A percentile compares a stretch with the other conserved stretches of the same genome.
These are phyloP conservation scores for Termitomyces bulborhizus DNA, from an alignment of 768 basidiomycete genomes.

Conservation along the genomic window DNA sequence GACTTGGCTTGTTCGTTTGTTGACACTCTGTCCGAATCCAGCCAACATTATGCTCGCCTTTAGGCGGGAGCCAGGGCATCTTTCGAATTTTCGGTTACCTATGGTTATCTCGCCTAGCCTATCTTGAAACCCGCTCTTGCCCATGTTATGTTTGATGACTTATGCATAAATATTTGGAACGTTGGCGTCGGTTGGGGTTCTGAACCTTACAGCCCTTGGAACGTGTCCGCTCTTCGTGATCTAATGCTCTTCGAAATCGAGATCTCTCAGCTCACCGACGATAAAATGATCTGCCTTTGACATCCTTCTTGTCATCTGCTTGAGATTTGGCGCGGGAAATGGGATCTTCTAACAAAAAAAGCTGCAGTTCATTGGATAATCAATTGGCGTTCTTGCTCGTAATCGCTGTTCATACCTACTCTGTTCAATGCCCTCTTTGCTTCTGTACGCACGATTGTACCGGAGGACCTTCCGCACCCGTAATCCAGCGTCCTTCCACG, in stretches of 20 bases:
- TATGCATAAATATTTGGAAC: background rate
- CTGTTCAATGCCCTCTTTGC: conserved; percentile 7
- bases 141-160: background rate
- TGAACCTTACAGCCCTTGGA: background rate
- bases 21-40: conserved; percentile 13
- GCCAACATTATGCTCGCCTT: conserved; percentile 1
- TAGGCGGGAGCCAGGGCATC: background rate
- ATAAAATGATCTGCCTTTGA: conserved; percentile 15
- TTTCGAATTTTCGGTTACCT: background rate
- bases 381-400: conserved; percentile 2
- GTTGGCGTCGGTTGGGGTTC: background rate
- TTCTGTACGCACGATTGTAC: conserved; percentile 22
- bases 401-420: conserved; percentile 2
- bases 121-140: conserved; percentile 4
- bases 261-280: conserved; percentile 10
- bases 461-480: conserved; percentile 16
- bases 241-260: conserved; percentile 12
- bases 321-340: conserved; percentile 7
- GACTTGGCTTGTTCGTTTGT: conserved; percentile 10
- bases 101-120: background rate
- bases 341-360: conserved; percentile 11
- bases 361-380: conserved; percentile 12
- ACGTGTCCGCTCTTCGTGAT: conserved; percentile 14
- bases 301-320: conserved; percentile 7
- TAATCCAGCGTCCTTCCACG: conserved; percentile 9